phyloP scores from a whole-genome alignment of 2,329 filamentous ascomycete genomes.

The Nothophaeocryptopus gaeumannii region DNA sequence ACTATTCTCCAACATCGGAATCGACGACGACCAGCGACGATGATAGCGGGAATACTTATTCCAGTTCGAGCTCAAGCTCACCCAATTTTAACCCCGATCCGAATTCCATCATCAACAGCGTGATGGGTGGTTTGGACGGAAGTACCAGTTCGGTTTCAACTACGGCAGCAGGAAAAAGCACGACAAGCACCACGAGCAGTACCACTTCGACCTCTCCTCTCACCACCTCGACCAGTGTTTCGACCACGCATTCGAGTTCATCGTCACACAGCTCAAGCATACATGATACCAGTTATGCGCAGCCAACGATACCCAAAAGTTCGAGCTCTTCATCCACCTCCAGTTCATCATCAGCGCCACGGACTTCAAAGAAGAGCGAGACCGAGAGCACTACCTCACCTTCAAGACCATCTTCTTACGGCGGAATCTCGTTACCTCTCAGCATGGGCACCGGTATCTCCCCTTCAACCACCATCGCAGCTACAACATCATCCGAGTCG shows the following conservation, averaged over 20 bases:
- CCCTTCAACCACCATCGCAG: too few relatives aligned
- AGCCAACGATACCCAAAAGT: not conserved
- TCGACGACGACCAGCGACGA: not conserved
- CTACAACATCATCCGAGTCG: too few relatives aligned
- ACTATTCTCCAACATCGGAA: not conserved
- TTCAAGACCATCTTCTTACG: not conserved
- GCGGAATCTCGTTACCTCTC: too few relatives aligned
- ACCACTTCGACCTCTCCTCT: conserved; percentile 1
- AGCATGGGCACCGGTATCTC: too few relatives aligned
- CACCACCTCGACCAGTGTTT: conserved; percentile 10
- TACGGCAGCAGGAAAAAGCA: not conserved
- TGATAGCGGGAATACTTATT: not conserved
- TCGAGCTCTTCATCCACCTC: not conserved
- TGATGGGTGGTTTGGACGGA: not conserved
- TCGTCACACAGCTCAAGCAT: too few relatives aligned
- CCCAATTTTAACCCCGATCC: conserved; percentile 2
- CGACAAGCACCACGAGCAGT: not conserved
- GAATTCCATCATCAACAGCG: not conserved
- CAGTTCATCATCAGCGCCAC: not conserved
- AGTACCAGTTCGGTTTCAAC: too few relatives aligned
- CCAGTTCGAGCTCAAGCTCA: conserved; percentile 6
- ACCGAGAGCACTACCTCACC: not conserved
- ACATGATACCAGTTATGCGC: not conserved
- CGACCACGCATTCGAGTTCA: not conserved
- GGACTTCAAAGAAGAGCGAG: not conserved